Evolutionary conservation across 306 rosid species (phyloP), one percentile per base, ranked within the genome.

Genomic region (Castanea mollissima): DNA sequence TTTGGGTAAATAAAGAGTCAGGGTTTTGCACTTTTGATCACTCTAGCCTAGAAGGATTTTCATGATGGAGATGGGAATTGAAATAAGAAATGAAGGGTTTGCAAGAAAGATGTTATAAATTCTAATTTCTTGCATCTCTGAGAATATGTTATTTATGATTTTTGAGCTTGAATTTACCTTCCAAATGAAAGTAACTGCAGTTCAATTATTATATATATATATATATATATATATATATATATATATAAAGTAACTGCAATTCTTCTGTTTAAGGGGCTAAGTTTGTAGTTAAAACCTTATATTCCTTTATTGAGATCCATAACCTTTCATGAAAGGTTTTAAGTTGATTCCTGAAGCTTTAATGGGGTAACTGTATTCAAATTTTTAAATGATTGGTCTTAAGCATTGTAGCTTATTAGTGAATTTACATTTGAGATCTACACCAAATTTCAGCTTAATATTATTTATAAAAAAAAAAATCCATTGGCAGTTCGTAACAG

Each of bases 81-180:
- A 27, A 63, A 63, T 63, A 63, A 27, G 69, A 31, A 63, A 63
- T 63, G 69, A 63, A 27, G 69, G 69, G 13, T 63, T 63, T 29
- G 69, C 20, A 15, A 63, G 38, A 63, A 31, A 63, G 44, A 31
- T 5, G 3, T 21, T 5, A 31, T 29, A 63, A n/a, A 29, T 63
- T 63, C 6, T 6, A 6, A 63, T 31, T 63, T 63, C 34, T 63
- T 18, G 2, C 21, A 14, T 63, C 41, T 63, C 12, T 63, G 7
- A 68, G 68, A 10, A 78, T 10, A 56, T 78, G 5, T 4, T 46
- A 63, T 29, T 69, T 41, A 38, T 69, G 58, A 56, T 55, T 13
- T 63, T 35, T 35, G 41, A 35, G 38, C 52, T 69, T 69, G 41
- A 55, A 54, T 60, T 32, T 35, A 69, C 81, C 62, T 56, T 69